Evolutionary conservation across 208 protist genomes (phyloP).

Genomic region (Strigomonas culicis): DNA sequence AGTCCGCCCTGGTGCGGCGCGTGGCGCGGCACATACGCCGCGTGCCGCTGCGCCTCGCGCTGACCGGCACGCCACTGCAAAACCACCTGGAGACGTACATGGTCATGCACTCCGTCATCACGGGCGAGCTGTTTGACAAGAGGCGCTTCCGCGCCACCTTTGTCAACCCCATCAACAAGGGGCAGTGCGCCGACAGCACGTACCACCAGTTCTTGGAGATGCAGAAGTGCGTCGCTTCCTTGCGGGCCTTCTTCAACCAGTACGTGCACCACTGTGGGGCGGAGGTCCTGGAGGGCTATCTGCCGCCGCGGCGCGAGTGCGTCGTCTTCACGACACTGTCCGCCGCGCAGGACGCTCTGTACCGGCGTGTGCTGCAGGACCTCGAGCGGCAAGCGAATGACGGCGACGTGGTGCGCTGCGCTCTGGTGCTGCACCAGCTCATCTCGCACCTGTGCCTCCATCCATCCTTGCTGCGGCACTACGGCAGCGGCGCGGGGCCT

Average conservation of each 20-base stretch:
- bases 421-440: slow-evolving; percentile 53
- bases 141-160: slow-evolving; percentile 61
- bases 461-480: slow-evolving; percentile 27
- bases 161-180: slow-evolving; percentile 54
- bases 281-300: slow-evolving; percentile 57
- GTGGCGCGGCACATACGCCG: slow-evolving; percentile 42
- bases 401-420: slow-evolving; percentile 1
- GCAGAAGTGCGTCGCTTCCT: slow-evolving; percentile 65
- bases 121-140: slow-evolving; percentile 38
- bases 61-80: slow-evolving; percentile 89
- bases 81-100: slow-evolving; percentile 91
- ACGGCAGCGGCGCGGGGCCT: background rate
- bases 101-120: slow-evolving; percentile 83
- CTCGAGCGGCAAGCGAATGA: background rate
- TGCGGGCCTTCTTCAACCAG: slow-evolving; percentile 59
- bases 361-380: slow-evolving; percentile 47
- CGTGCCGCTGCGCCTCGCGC: slow-evolving; percentile 73
- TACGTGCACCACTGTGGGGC: slow-evolving; percentile 73
- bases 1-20: slow-evolving; percentile 40
- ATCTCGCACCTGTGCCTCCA: slow-evolving; percentile 77
- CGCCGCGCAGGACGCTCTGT: slow-evolving; percentile 53
- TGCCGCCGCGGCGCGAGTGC: slow-evolving; percentile 65
- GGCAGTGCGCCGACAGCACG: slow-evolving; percentile 66
- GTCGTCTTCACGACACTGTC: slow-evolving; percentile 69
- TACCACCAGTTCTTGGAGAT: slow-evolving; percentile 71